Conservation (phyloP, 2,329 filamentous ascomycete genomes). For the Aspergillus tamarii region DNA sequence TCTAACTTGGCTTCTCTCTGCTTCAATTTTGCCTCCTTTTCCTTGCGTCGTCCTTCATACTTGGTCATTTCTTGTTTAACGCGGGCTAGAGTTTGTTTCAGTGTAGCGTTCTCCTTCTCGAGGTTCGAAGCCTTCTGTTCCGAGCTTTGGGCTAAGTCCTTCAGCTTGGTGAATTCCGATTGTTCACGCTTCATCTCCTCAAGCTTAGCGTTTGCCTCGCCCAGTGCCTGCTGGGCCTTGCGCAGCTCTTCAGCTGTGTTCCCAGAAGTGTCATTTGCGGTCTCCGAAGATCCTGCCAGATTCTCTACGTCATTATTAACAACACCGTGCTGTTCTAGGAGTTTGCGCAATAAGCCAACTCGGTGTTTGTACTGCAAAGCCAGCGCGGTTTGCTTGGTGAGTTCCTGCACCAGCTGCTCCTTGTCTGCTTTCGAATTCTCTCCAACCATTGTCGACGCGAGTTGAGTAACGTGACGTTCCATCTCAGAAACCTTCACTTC, state of each 20-base stretch:
- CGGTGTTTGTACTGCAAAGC: conserved; percentile 50
- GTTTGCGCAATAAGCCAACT: conserved; percentile 40
- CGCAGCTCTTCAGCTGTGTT: conserved; percentile 31
- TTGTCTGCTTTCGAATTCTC: conserved; percentile 37
- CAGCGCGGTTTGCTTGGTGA: conserved; percentile 49
- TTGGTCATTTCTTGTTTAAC: conserved; percentile 47
- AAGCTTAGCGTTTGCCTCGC: conserved; percentile 38
- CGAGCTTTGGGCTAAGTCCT: conserved; percentile 40
- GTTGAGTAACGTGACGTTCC: conserved; percentile 46
- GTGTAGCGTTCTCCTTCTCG: conserved; percentile 43
- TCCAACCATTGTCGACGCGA: conserved; percentile 45
- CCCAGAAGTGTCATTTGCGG: conserved; percentile 18
- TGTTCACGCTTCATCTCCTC: conserved; percentile 37
- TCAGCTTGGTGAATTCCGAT: conserved; percentile 39
- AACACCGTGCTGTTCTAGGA: conserved; percentile 44
- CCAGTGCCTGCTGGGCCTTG: conserved; percentile 38
- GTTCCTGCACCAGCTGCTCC: conserved; percentile 45
- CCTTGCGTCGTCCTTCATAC: conserved; percentile 47
- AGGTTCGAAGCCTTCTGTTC: conserved; percentile 46
- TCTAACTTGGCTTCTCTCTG: conserved; percentile 45
- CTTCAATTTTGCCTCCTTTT: conserved; percentile 47
- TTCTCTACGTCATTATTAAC: conserved; percentile 32
- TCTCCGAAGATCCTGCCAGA: conserved; percentile 24
- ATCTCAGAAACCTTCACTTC: conserved; percentile 48
- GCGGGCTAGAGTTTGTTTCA: conserved; percentile 45